Evolutionary conservation across 768 basidiomycete genomes (phyloP).

Genomic region (Xerocomus spinulosus): DNA sequence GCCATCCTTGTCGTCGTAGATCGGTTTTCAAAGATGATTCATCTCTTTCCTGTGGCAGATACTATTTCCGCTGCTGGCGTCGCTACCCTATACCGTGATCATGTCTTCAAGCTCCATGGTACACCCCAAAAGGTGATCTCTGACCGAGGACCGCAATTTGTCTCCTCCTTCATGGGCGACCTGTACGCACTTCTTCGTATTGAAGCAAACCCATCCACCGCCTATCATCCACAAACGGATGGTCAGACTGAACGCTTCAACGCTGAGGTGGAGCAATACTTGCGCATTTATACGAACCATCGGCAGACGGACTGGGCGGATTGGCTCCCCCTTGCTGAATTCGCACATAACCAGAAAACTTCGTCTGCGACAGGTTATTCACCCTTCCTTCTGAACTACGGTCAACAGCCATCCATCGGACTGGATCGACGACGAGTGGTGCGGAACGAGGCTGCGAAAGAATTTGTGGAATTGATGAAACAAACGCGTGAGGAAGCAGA

Average conservation of each 20-base stretch:
- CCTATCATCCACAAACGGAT: no score
- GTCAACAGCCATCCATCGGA: background rate
- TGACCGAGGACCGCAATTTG: background rate
- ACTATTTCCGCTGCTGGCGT: background rate
- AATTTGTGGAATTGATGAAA: background rate
- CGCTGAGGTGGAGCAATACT: no score
- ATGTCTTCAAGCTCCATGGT: background rate
- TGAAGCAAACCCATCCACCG: background rate
- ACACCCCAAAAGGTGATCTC: background rate
- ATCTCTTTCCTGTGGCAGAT: fast-evolving
- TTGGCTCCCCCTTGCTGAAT: no score
- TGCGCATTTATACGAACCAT: no score
- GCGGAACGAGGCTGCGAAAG: background rate
- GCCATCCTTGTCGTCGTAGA: no score
- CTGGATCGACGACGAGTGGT: background rate
- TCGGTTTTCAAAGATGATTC: no score
- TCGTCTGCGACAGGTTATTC: slow-evolving; percentile 12
- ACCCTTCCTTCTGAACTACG: slow-evolving; percentile 27
- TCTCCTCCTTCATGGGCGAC: background rate
- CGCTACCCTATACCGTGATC: background rate
- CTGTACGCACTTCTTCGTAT: background rate
- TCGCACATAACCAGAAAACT: background rate
- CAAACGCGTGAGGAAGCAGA: background rate
- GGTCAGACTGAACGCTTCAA: no score
- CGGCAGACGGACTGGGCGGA: no score